Evolutionary conservation across 129 eudicot species (phyloP).

Genomic region (Rutidosis leptorrhynchoides): DNA sequence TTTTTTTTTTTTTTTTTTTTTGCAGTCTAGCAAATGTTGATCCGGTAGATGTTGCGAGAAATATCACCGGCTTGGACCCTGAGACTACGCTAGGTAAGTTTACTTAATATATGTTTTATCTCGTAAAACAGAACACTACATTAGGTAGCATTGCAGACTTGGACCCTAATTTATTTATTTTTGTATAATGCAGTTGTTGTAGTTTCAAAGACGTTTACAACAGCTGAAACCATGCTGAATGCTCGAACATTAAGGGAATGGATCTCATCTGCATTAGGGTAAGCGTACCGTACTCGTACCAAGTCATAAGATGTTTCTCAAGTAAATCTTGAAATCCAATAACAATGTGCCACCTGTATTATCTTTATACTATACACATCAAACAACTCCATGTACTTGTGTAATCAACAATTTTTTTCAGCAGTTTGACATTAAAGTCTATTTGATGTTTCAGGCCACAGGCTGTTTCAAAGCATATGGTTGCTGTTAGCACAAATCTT

Average conservation of each 20-base stretch:
- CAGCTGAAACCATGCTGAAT: constrained; percentile 98
- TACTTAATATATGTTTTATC: neutral
- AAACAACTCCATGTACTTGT: neutral
- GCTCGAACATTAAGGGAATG: constrained; percentile 96
- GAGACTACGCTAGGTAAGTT: constrained; percentile 77
- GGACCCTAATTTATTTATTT: neutral
- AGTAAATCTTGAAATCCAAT: neutral
- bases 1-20: constrained; percentile 10
- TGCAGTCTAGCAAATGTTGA: constrained; percentile 96
- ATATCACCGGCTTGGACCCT: constrained; percentile 83
- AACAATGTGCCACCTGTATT: neutral
- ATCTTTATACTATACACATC: constrained; percentile 1
- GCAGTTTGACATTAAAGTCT: neutral
- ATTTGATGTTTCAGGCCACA: constrained; percentile 54
- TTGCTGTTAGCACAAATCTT: constrained; percentile 98
- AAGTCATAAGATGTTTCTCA: too few relatives aligned
- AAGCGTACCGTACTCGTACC: constrained; percentile 18
- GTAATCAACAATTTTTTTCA: neutral
- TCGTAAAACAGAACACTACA: neutral
- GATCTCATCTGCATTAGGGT: constrained; percentile 96
- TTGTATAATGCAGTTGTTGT: constrained; percentile 70
- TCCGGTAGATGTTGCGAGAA: constrained; percentile 93
- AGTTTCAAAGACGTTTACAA: constrained; percentile 96
- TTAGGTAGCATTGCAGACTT: neutral
- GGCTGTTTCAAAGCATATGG: constrained; percentile 99